Percentiles rank a stretch among this genome's conserved stretches.
These are phyloP conservation scores for Xylariaceae sp. DNA, from an alignment of 2,329 filamentous ascomycete genomes.

Conservation along the genomic window DNA sequence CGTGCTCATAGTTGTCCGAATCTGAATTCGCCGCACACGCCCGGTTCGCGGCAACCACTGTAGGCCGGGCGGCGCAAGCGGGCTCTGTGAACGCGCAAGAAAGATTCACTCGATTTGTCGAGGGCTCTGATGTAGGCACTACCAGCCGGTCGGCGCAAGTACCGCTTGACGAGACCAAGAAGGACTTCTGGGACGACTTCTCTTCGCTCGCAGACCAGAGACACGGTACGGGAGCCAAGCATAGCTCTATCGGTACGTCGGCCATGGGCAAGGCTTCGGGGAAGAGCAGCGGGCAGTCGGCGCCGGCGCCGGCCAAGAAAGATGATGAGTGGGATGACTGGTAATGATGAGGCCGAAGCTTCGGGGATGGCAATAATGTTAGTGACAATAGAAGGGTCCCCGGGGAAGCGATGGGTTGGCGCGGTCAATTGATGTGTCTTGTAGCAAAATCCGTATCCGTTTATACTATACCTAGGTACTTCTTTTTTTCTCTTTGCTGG, in stretches of 20 bases:
- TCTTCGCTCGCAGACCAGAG: conserved; percentile 60
- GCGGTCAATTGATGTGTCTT: conserved; percentile 24
- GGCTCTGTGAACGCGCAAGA: conserved; percentile 72
- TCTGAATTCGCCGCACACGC: conserved; percentile 69
- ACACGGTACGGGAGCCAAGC: conserved; percentile 34
- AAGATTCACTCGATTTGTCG: conserved; percentile 80
- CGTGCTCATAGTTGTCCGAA: conserved; percentile 61
- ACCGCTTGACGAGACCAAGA: conserved; percentile 58
- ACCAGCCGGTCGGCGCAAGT: conserved; percentile 29
- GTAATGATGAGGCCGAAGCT: conserved; percentile 34
- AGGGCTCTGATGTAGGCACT: conserved; percentile 50
- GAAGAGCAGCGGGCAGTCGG: conserved; percentile 29
- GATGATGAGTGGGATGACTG: conserved; percentile 62
- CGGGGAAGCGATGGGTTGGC: conserved; percentile 45
- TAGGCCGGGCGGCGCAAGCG: conserved; percentile 60
- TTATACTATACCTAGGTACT: neutral
- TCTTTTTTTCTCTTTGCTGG: conserved; percentile 3
- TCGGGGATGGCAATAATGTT: neutral
- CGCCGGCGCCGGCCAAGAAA: conserved; percentile 39
- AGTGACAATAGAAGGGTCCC: neutral
- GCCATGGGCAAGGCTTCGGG: conserved; percentile 52
- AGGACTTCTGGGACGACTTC: conserved; percentile 91
- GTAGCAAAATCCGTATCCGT: conserved; percentile 8
- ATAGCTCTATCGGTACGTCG: conserved; percentile 53
- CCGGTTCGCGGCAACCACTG: conserved; percentile 57